Evolutionary conservation across 202 grass and related monocot species (phyloP), one percentile per base, ranked within the genome.

Genomic region (Sporobolus alterniflorus): DNA sequence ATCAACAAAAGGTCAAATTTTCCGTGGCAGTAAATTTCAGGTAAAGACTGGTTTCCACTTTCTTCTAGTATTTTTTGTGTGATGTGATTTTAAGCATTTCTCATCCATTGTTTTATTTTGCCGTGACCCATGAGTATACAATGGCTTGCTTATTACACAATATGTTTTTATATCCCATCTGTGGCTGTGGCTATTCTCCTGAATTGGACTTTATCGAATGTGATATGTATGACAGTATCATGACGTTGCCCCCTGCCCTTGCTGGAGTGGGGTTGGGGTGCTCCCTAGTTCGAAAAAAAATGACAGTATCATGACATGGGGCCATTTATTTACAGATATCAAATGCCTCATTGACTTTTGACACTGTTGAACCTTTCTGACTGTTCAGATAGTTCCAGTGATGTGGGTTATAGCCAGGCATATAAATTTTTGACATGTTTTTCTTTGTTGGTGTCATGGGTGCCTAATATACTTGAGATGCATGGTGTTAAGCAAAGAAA

Each of bases 1-100:
- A 67, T 89, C 89, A 41, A 91, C 83, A 6, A 91, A 91, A 78
- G 63, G 61, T 17, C 76, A 91, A 85, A 71, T 84, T 62, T 81
- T 84, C 51, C 80, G 47, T 16, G 52, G 80, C 18, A 43, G 74
- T 48, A 91, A 86, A 61, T 67, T 78, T 62, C 82, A 81, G 79
- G 89, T 94, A 89, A 81, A 64, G 3, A 42, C 21, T 49, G 6
- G 0, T 36, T 73, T 80, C 14, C 5, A 17, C 12, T 77, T 18
- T 4, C 14, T 59, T 67, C 34, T 63, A 43, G 69, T 48, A n/a
- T 75, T 69, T 46, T 41, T 29, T 33, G 30, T 33, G 22, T 24
- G 26, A 49, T 71, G 54, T 20, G 16, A 41, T 16, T 11, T 56
- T 54, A 34, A 13, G 9, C 18, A 67, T 34, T 75, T 74, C 28